Base-by-base conservation (phyloP, 108 stramenopile species). In the Heterococcus sp. region DNA sequence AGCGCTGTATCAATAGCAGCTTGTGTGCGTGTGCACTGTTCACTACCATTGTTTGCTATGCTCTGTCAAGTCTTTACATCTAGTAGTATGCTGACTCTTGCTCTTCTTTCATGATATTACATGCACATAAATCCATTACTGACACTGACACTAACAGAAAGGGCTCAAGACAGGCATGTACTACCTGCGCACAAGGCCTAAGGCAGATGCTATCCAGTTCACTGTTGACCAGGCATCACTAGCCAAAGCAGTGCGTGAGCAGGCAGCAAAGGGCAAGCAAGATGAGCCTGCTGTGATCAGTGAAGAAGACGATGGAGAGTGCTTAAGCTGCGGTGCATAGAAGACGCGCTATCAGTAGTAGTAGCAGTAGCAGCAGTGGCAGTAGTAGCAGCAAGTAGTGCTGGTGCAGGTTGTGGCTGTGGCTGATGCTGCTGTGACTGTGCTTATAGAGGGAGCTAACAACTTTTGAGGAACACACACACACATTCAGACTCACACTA, bases 111-210 rank as follows among this genome's bases (percentile, higher is more conserved):
- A 58, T 21, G 46, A 21, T 21, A n/a, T 58, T 8, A 58, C 46
- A 8, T 21, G 14, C 46, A 8, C 46, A 58, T 21, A 21, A 58
- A 14, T 68, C 3, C 67, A 8, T 21, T 21, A 8, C 21, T 58
- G 14, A 58, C 21, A 8, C 46, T 21, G 14, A 8, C 46, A 8
- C 46, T 21, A 8, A 21, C 46, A 58, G 78, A 77, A 78, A 39
- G 84, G 84, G 28, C 73, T 87, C 58, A 87, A 93, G 93, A 97
- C 96, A 37, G 96, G 96, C 46, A 96, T 97, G 94, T 97, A 97
- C 90, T 97, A 97, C 77, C 92, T 99, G 58, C 95, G 99, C 38
- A 97, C 99, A 64, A 87, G 92, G 29, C 99, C 99, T 69, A 97
- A 97, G 92, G 99, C 97, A 33, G 94, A 97, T 82, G 97, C 99